Conservation (phyloP, 1,139 yeast species). For the Protomyces gravidus region DNA sequence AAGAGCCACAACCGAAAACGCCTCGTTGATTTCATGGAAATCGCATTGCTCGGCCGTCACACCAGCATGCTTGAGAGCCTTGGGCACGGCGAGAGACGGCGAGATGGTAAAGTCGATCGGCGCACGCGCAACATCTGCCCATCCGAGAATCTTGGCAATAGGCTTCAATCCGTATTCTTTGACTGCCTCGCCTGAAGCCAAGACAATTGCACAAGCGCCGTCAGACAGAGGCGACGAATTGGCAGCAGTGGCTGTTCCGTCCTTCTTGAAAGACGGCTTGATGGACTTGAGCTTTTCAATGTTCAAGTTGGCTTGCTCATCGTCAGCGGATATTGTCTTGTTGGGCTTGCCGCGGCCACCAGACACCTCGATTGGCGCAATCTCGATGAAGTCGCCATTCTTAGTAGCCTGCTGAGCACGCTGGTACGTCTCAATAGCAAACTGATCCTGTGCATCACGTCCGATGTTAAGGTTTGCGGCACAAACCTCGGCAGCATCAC, state of each 20-base stretch:
- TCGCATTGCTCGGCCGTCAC: conserved; percentile 59
- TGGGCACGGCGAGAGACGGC: conserved; percentile 89
- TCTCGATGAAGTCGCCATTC: conserved; percentile 78
- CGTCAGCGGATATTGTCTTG: conserved; percentile 63
- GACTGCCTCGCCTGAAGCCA: conserved; percentile 76
- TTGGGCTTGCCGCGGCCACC: conserved; percentile 94
- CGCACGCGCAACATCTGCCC: conserved; percentile 96
- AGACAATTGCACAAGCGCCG: conserved; percentile 91
- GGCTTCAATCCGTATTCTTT: conserved; percentile 83
- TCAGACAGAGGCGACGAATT: conserved; percentile 94
- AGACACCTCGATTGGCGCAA: conserved; percentile 79
- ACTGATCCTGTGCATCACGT: conserved; percentile 74
- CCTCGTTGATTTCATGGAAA: conserved; percentile 91
- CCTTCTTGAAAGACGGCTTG: conserved; percentile 86
- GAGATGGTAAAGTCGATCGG: conserved; percentile 95
- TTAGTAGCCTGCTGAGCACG: conserved; percentile 77
- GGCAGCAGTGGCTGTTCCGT: conserved; percentile 93
- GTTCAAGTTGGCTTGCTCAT: conserved; percentile 66
- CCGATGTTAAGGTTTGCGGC: conserved; percentile 64
- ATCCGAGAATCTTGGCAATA: conserved; percentile 78
- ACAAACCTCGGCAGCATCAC: conserved; percentile 93
- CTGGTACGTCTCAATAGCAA: conserved; percentile 79
- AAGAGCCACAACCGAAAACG: conserved; percentile 90
- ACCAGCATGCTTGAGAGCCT: conserved; percentile 85
- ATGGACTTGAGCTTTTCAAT: conserved; percentile 71